A percentile compares a stretch with the other conserved stretches of the same genome.
Conservation (phyloP, 1,139 yeast genomes). For the Wickerhamomyces sp. region DNA sequence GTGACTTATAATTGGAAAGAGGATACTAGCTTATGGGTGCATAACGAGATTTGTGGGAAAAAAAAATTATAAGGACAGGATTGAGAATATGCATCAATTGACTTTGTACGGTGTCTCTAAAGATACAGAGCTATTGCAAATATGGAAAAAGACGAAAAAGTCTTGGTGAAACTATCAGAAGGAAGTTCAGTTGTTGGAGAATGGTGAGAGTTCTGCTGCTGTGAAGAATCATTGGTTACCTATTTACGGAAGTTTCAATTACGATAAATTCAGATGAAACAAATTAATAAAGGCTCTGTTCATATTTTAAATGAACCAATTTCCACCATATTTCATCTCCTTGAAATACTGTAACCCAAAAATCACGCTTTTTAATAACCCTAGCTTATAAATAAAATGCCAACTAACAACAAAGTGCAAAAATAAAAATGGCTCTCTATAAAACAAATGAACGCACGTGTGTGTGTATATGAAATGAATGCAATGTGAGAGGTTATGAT, state of each 20-base stretch:
- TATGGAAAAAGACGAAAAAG: slow-evolving; percentile 13
- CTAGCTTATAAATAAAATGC: no score
- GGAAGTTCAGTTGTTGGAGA: slow-evolving; percentile 16
- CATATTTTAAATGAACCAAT: no score
- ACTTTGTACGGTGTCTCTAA: slow-evolving; percentile 26
- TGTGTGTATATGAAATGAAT: no score
- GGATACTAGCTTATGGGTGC: slow-evolving; percentile 37
- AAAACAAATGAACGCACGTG: no score
- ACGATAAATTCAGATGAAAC: slow-evolving; percentile 7
- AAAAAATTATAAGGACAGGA: slow-evolving; percentile 26
- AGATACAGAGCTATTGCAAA: slow-evolving; percentile 17
- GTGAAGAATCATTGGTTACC: slow-evolving; percentile 16
- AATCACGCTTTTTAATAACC: no score
- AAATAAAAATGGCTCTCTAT: no score
- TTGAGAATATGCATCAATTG: slow-evolving; percentile 23
- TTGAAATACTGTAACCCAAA: no score
- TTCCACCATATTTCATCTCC: no score
- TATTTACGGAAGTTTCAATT: slow-evolving; percentile 11
- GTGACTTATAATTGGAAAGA: slow-evolving; percentile 28
- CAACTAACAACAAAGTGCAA: no score
- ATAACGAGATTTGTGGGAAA: slow-evolving; percentile 11
- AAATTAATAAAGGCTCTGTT: no score
- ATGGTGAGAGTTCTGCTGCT: slow-evolving; percentile 12
- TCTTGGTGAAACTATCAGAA: slow-evolving; percentile 17
- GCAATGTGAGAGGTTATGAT: no score